Conservation (phyloP, 192 early-diverging fungal genomes). For the Entomortierella chlamydospora region DNA sequence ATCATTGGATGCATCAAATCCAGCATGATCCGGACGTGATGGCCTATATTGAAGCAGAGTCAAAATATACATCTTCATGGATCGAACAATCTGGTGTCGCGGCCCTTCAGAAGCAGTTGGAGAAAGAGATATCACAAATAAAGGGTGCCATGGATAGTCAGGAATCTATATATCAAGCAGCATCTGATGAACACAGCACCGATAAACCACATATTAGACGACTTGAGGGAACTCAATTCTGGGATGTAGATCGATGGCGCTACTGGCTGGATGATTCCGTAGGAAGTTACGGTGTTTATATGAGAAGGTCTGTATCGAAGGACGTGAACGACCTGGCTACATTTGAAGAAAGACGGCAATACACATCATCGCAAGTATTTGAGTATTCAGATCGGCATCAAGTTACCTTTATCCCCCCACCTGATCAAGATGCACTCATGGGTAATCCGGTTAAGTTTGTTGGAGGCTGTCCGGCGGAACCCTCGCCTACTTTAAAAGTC, state of each 20-base stretch:
- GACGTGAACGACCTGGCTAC: neutral
- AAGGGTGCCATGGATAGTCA: slow-evolving; percentile 1
- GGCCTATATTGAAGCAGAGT: slow-evolving; percentile 29
- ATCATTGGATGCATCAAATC: slow-evolving; percentile 48
- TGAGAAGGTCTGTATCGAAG: slow-evolving; percentile 12
- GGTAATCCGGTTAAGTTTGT: neutral
- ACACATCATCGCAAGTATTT: too few species aligned
- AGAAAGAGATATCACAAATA: slow-evolving; percentile 25
- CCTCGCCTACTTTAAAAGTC: neutral
- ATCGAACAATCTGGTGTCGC: slow-evolving; percentile 20
- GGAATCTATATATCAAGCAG: neutral
- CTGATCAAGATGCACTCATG: neutral
- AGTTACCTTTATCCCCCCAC: too few species aligned
- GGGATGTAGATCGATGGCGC: slow-evolving; percentile 50
- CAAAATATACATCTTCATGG: slow-evolving; percentile 30
- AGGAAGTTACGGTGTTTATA: slow-evolving; percentile 32
- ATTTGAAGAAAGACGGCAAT: too few species aligned
- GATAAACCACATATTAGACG: neutral
- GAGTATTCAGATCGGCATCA: too few species aligned
- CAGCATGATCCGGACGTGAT: slow-evolving; percentile 33
- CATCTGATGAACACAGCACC: too few species aligned
- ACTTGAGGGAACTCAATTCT: slow-evolving; percentile 33
- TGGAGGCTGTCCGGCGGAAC: slow-evolving; percentile 4
- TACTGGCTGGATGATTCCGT: slow-evolving; percentile 35
- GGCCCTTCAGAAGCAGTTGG: slow-evolving; percentile 25